Evolutionary conservation across 1,139 yeast species (phyloP), one percentile per base, ranked within the genome.

Genomic region (Protomyces arabidopsidicola): DNA sequence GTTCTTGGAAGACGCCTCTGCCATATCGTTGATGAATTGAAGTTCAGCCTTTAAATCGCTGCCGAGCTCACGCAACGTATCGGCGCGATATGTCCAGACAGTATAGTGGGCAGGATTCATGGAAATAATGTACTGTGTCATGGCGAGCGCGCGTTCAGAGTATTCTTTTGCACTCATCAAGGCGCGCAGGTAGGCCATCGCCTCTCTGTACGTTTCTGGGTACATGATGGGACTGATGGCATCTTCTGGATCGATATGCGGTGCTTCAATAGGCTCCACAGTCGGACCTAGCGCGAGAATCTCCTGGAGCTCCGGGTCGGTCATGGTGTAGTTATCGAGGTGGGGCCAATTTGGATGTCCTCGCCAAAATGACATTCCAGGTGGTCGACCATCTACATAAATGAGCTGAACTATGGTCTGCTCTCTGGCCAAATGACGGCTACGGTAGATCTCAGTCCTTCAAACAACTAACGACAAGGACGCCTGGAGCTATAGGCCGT

Each of bases 91-190:
- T 56, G 76, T 77, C 98, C 98, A 93, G 1, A 86, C 86, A 0
- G 97, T 87, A 73, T 93, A 93, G 74, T 91, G 97, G 0, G 97
- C 96, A 0, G 98, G 93, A 60, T 89, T 84, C 66, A 82, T 71
- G 16, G 77, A 82, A 63, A 95, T 85, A 2, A 88, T 86, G 45
- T 76, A 74, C 34, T 81, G 79, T 0, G 96, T 87, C 55, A 90
- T 75, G 34, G 80, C 80, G 45, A 90, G 75, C 0, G 96, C 91
- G 65, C 98, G 77, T 55, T 82, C 85, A 0, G 90, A 82, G 70
- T 81, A 78, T 71, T 90, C 98, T 36, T 82, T 77, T 16, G 72
- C 69, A 16, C 78, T 75, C 82, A 89, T 80, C 42, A 90, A 73
- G 0, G 88, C 86, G 24, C 90, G 77, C 34, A 88, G 75, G 4